phyloP scores from a whole-genome alignment of 306 rosid species.

The Cicer judaicum region DNA sequence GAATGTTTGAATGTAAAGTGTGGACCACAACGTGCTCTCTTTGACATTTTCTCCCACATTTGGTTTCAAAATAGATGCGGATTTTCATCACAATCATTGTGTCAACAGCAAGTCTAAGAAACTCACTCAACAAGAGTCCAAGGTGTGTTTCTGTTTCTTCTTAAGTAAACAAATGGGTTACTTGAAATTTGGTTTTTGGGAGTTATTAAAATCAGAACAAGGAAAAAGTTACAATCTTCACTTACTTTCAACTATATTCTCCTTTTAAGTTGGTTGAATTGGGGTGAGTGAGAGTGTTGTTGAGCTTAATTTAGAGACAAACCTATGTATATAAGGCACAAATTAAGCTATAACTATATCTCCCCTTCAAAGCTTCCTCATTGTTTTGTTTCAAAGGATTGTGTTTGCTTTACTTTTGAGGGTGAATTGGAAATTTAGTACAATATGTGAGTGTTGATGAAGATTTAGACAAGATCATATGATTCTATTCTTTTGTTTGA shows the following conservation, averaged over 20 bases:
- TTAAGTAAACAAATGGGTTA: constrained; percentile 32
- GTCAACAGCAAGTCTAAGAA: constrained; percentile 20
- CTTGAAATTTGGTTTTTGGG: constrained; percentile 41
- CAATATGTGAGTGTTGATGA: constrained; percentile 53
- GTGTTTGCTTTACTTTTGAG: constrained; percentile 50
- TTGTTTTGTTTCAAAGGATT: constrained; percentile 40
- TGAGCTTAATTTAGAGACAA: not conserved
- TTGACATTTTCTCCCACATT: constrained; percentile 27
- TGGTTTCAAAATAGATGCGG: not conserved
- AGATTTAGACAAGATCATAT: constrained; percentile 60
- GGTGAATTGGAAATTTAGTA: constrained; percentile 43
- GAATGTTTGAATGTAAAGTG: constrained; percentile 12
- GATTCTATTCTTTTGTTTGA: constrained; percentile 44
- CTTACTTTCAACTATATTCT: constrained; percentile 37
- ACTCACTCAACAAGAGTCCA: constrained; percentile 1
- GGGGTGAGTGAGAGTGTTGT: not conserved
- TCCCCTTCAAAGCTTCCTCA: not conserved
- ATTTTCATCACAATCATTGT: constrained; percentile 11
- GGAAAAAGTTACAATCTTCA: constrained; percentile 31
- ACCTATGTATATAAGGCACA: not conserved
- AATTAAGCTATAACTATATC: not conserved
- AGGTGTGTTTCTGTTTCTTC: constrained; percentile 29
- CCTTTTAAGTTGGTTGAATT: constrained; percentile 20
- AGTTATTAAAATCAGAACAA: constrained; percentile 1
- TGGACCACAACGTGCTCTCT: constrained; percentile 35